A percentile compares a stretch with the other conserved stretches of the same genome.
phyloP scores from a whole-genome alignment of 306 rosid genomes.

The Acacia crassicarpa region DNA sequence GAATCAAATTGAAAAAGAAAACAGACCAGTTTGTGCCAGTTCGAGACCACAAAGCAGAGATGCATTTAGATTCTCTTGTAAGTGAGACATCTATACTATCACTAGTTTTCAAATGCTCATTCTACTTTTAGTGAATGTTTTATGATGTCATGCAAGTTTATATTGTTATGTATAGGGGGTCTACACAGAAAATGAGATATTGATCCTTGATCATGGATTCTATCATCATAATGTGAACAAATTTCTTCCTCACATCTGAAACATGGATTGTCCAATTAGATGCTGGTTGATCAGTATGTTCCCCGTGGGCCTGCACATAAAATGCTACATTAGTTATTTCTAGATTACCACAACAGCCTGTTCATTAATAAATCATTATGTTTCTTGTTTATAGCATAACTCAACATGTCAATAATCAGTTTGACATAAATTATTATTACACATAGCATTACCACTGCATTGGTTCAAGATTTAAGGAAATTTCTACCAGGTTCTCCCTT shows the following conservation, averaged over 20 bases:
- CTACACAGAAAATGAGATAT: background rate
- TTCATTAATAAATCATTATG: background rate
- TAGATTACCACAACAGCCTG: background rate
- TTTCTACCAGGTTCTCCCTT: background rate
- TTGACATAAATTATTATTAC: background rate
- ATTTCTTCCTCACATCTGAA: slow-evolving; percentile 53
- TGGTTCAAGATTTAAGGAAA: background rate
- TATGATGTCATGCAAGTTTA: background rate
- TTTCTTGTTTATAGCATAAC: background rate
- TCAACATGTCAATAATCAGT: background rate
- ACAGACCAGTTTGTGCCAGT: background rate
- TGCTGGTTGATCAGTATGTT: slow-evolving; percentile 40
- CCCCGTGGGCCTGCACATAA: slow-evolving; percentile 43
- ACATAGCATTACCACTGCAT: background rate
- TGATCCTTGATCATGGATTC: slow-evolving; percentile 8
- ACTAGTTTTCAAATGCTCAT: slow-evolving; percentile 13
- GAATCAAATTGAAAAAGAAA: slow-evolving; percentile 7
- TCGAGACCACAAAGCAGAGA: background rate
- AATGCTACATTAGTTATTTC: slow-evolving; percentile 9
- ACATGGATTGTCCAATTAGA: slow-evolving; percentile 51
- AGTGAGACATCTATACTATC: background rate
- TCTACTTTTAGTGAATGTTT: background rate
- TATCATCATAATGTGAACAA: slow-evolving; percentile 19
- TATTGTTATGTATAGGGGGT: slow-evolving; percentile 13
- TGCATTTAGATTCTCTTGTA: background rate